Evolutionary conservation across 768 basidiomycete genomes (phyloP), one percentile per base, ranked within the genome.

Genomic region (Agrocybe pediades): DNA sequence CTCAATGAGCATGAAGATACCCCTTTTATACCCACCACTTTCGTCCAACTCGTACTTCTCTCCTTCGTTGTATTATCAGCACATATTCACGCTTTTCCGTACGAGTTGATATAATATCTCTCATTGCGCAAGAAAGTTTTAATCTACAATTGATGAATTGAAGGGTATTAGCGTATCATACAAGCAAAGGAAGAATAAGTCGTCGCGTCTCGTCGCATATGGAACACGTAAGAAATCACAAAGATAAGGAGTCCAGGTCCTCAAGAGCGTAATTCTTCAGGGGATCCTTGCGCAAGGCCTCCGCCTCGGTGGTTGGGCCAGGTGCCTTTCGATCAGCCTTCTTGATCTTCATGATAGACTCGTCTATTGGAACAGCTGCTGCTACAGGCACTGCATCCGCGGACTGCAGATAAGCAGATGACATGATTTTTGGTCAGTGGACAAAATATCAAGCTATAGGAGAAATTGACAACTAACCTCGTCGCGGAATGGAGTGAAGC

Each of bases 211-310:
- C 33, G 13, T n/a, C n/a, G 33, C 13, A 4, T n/a, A 6, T 5
- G 33, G 33, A 36, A 48, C 33, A 53, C 40, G 33, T 44, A 49
- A 33, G 41, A 41, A 23, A 27, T 49, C 19, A 50, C 43, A 41
- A 46, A 51, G 46, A 40, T 45, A 45, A 58, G 33, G 21, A 23
- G 24, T 24, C 44, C 53, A 23, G 41, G 21, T 13, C 27, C 17
- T 48, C 56, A 13, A 49, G 53, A 29, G 51, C 42, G 54, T 92
- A 90, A 63, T 92, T 92, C 74, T 89, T 91, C 65, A 92, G 70
- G 1, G 90, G 90, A 65, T 91, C 87, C 60, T 82, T 88, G 55
- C 90, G 76, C 53, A 92, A 65, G 2, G 88, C 89, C 64, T 92
- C 90, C 26, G 88, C 88, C 67, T 91, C 89, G 2, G 86, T 82